Evolutionary conservation across 257 asterid species (phyloP).

Genomic region (Petunia axillaris): DNA sequence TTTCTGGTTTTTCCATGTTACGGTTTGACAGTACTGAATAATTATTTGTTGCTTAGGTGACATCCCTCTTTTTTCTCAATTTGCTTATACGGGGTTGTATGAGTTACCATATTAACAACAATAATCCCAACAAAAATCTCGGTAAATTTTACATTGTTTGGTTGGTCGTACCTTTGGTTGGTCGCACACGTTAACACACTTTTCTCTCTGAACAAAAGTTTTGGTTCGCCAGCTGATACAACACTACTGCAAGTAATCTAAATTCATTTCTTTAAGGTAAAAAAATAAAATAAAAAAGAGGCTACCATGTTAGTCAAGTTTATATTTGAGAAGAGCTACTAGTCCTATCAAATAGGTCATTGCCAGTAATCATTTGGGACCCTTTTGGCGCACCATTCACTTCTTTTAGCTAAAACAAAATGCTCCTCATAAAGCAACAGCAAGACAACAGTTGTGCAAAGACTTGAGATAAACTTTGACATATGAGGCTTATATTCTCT

Average conservation of each 20-base stretch:
- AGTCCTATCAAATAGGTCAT: neutral
- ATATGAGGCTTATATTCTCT: neutral
- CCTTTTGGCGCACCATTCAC: neutral
- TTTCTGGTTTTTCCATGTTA: neutral
- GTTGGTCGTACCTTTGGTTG: too few species aligned
- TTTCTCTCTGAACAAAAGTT: neutral
- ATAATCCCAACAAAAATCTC: too few species aligned
- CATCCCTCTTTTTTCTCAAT: neutral
- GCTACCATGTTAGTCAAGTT: neutral
- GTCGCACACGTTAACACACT: too few species aligned
- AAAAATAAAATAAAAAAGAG: too few species aligned
- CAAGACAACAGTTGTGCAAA: conserved; percentile 9
- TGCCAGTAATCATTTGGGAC: neutral
- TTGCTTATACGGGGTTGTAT: too few species aligned
- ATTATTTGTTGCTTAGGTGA: neutral
- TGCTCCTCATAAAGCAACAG: conserved; percentile 20
- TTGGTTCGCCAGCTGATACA: neutral
- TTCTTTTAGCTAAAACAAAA: neutral
- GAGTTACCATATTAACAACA: too few species aligned
- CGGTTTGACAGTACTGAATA: neutral
- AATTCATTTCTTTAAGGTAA: neutral
- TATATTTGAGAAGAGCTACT: neutral
- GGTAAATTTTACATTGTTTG: too few species aligned
- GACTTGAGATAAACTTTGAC: neutral
- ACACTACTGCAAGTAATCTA: neutral